Evolutionary conservation across 768 basidiomycete species (phyloP), one percentile per base, ranked within the genome.

Genomic region (Mycena indigotica): DNA sequence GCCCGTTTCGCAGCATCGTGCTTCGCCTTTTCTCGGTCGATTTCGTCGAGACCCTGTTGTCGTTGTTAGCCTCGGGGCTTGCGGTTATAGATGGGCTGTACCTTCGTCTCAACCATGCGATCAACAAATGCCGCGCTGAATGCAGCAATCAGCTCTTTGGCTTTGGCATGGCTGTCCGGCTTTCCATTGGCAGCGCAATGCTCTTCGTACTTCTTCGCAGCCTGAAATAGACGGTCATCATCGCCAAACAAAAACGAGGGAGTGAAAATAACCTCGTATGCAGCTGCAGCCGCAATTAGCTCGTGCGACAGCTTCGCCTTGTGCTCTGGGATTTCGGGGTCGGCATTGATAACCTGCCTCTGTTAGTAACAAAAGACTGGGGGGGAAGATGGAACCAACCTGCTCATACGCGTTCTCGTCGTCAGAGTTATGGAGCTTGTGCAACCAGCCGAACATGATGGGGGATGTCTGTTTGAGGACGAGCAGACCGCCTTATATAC

Each of bases 251-350:
- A n/a, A n/a, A 15, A 4, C 19, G 23, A 19, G 13, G 24, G 3
- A 5, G 19, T 16, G 26, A 0, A 17, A 49, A 70, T 13, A 30
- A 83, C 86, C 78, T 84, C 85, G 70, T 78, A 89, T 26, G 84
- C 70, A 5, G 87, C 87, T 44, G 88, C 88, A 39, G 73, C 86
- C 46, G 85, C 84, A 60, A 90, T 78, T 40, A 89, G 68, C 71
- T 90, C 84, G 68, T 90, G 88, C 8, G 84, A 81, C 52, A 87
- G 70, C 55, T 71, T 55, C 1, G 86, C 82, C 72, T 86, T 72
- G 75, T 87, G 86, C 54, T 60, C 51, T 4, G 29, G 35, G 21
- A 29, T 46, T 21, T 52, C 41, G 41, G 58, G 49, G 39, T 15
- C 17, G 48, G 50, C 53, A 44, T 59, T 52, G 17, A 52, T 17